Conservation (phyloP, 2,329 filamentous ascomycete species). For the Lomentospora prolificans region DNA sequence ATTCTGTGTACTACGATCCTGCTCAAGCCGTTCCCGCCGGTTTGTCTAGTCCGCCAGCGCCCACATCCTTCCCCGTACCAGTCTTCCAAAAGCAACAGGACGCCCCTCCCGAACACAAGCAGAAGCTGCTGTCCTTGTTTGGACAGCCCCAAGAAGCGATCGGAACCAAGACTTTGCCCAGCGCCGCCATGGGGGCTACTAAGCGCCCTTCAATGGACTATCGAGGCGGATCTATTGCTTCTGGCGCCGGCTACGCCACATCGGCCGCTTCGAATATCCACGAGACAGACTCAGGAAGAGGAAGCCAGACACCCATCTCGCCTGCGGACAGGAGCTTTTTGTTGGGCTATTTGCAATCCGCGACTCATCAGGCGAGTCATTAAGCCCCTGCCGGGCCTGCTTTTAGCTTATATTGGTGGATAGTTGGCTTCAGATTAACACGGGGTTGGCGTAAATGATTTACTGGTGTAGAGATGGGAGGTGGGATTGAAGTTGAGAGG, state of each 20-base stretch:
- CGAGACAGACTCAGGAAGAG: slow-evolving; percentile 27
- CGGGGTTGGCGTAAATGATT: neutral
- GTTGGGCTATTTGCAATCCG: slow-evolving; percentile 60
- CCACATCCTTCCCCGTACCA: slow-evolving; percentile 19
- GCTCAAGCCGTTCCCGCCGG: slow-evolving; percentile 8
- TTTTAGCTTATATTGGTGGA: neutral
- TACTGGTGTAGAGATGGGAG: neutral
- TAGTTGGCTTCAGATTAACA: neutral
- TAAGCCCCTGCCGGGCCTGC: neutral
- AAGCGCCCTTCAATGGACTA: slow-evolving; percentile 15
- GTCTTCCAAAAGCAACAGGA: slow-evolving; percentile 21
- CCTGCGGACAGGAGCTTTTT: slow-evolving; percentile 68
- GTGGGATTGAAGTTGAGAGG: neutral
- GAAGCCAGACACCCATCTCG: slow-evolving; percentile 47
- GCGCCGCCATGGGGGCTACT: neutral
- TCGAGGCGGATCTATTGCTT: slow-evolving; percentile 33
- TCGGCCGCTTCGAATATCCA: slow-evolving; percentile 8
- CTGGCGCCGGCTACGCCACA: slow-evolving; percentile 24
- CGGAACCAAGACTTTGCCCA: neutral
- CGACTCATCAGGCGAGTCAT: slow-evolving; percentile 19
- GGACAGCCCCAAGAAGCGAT: slow-evolving; percentile 19
- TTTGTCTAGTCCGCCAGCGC: slow-evolving; percentile 18
- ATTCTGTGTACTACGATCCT: slow-evolving; percentile 4
- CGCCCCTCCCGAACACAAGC: slow-evolving; percentile 30
- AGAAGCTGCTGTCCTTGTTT: slow-evolving; percentile 52